Base-by-base conservation (phyloP, 2,329 filamentous ascomycete genomes). In the Penicillium sp. region DNA sequence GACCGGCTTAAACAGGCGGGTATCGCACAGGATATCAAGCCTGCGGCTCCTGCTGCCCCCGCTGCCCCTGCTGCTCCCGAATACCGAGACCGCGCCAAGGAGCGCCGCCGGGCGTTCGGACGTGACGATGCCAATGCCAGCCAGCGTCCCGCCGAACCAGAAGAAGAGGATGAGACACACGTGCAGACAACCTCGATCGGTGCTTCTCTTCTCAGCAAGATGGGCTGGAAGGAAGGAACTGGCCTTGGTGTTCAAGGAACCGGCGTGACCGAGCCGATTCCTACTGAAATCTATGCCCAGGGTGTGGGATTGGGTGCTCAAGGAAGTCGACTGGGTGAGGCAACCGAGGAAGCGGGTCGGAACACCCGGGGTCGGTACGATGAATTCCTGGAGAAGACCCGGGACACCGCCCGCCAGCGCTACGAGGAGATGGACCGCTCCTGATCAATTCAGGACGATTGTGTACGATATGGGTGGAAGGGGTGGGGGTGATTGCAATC, bases 261-360 rank as follows among this genome's bases (percentile, higher is more conserved):
- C 1, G 79, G 79, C 20, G 76, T 79, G 64, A 78, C 74, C 0
- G 76, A 73, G 2, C 77, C 78, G 0, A 78, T 81, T 51, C 68
- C 74, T 13, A 78, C 78, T 6, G 76, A 81, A 37, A 68, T 80
- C 11, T 81, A 81, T 61, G 78, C 75, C 5, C 76, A 79, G 53
- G 78, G 79, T 24, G 79, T 81, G 1, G 79, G 79, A 4, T 59
- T 81, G 34, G 79, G 79, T 7, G 79, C 79, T 2, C 74, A 79
- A 48, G 79, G 79, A 42, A 67, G 78, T 29, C 80, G 79, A 57
- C 57, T 81, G 5, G 79, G 79, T 4, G 79, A 81, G 63, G 79
- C 79, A 5, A 70, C 72, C 3, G 74, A 77, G 49, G 78, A 80
- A 66, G 79, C 78, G 1, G 74, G 72, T 16, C 73, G 78, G 37